A percentile compares a stretch with the other conserved stretches of the same genome.
phyloP scores from a whole-genome alignment of 2,329 filamentous ascomycete genomes.

The Talaromyces rugulosus region DNA sequence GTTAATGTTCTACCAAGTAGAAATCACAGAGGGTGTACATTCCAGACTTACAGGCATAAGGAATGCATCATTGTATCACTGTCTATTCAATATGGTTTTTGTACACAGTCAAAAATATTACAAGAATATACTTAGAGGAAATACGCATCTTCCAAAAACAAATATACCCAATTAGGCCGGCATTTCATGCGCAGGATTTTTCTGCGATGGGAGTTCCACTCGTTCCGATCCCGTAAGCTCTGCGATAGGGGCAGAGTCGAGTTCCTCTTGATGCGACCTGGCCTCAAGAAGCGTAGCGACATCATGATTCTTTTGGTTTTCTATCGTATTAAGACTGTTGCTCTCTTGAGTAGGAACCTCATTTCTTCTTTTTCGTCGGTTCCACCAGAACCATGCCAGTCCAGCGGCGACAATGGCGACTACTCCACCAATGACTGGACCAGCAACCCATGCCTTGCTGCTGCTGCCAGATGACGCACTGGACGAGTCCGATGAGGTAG shows the following conservation, averaged over 20 bases:
- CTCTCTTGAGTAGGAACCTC: neutral
- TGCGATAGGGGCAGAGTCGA: neutral
- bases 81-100: neutral
- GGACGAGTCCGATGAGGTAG: neutral
- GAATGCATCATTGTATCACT: neutral
- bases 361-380: neutral
- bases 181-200: neutral
- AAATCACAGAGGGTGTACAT: neutral
- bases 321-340: neutral
- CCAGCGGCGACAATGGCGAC: neutral
- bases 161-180: neutral
- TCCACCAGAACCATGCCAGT: constrained; percentile 5
- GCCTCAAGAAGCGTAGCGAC: neutral
- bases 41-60: neutral
- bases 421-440: constrained; percentile 4
- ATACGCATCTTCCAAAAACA: too few relatives aligned
- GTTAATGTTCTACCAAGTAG: neutral
- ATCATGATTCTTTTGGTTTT: neutral
- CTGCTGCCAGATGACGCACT: neutral
- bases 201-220: neutral
- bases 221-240: neutral
- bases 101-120: too few relatives aligned
- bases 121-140: too few relatives aligned
- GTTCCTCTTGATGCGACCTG: neutral
- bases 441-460: constrained; percentile 9